Evolutionary conservation across 2,329 filamentous ascomycete genomes (phyloP), one percentile per base, ranked within the genome.

Genomic region (Exophiala sideris): DNA sequence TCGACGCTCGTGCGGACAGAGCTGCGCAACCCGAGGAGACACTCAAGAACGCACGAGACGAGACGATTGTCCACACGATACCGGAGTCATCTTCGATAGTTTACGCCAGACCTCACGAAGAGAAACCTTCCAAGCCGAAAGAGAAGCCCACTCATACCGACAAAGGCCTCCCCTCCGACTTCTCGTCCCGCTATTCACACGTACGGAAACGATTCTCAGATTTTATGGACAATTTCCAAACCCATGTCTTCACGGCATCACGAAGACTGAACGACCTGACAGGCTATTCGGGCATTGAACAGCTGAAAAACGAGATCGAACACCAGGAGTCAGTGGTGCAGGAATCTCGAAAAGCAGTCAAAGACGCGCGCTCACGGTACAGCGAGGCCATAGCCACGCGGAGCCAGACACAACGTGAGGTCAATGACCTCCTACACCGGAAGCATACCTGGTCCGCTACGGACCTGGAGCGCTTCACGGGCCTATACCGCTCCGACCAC

Each of bases 381-480:
- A 88, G 92, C 64, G 79, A 84, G n/a, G 89, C 91, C 32, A 91
- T 94, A 61, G 80, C 86, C 51, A 85, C 87, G 62, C 88, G 95
- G 62, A 87, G 89, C n/a, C 76, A 86, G 12, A 95, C 91, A 1
- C 92, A 97, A 73, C 89, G 94, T 63, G 94, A 99, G 76, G 91
- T 97, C 36, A 96, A 95, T 44, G 89, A 91, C 18, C 81, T 99
- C 20, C 82, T 99, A 6, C 92, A 96, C 58, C 84, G 94, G 54
- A 97, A 99, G 73, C 90, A 96, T 71, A 87, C 86, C 14, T 99
- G 94, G 94, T 85, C 85, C 0, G 85, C 91, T 0, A 70, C 77
- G 1, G 94, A 99, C 73, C 82, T 99, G 29, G 94, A 99, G 73
- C 85, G 92, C 52, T 99, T 99, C 78, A 99, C 95, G 54, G 80